Conservation (phyloP, 495 filamentous ascomycete species). For the Bacidia rubella region DNA sequence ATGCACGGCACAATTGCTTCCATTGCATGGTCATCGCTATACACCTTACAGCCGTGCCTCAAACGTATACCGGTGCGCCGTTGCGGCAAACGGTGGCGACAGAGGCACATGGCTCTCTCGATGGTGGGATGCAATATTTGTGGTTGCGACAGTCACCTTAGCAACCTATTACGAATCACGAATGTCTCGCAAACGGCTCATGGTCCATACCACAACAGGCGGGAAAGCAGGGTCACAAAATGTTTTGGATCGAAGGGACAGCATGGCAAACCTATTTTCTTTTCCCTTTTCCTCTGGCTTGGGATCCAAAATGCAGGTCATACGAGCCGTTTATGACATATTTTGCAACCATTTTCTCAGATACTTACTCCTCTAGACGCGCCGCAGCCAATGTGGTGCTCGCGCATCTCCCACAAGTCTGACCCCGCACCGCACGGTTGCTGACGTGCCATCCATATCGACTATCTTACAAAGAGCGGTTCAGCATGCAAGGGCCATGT, state of each 20-base stretch:
- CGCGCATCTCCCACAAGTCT: conserved; percentile 13
- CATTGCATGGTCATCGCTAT: not conserved
- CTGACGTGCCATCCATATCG: not conserved
- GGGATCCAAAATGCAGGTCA: not conserved
- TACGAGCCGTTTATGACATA: conserved; percentile 5
- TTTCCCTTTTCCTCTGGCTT: not conserved
- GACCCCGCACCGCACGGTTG: conserved; percentile 18
- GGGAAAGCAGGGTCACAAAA: not conserved
- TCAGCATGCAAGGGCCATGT: conserved; percentile 10
- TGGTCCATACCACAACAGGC: not conserved
- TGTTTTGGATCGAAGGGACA: not conserved
- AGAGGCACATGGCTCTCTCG: not conserved
- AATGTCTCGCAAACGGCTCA: not conserved
- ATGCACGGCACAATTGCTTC: not conserved
- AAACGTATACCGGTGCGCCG: not conserved
- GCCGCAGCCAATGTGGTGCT: conserved; percentile 15
- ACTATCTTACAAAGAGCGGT: conserved; percentile 4
- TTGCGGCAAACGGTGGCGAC: not conserved
- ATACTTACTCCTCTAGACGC: conserved; percentile 5
- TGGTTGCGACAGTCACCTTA: not conserved
- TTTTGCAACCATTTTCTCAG: not conserved
- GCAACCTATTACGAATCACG: not conserved
- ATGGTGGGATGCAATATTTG: not conserved
- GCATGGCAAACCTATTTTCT: not conserved
- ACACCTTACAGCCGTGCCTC: not conserved